Evolutionary conservation across 2,329 filamentous ascomycete species (phyloP), one percentile per base, ranked within the genome.

Genomic region (Helotiales sp.): DNA sequence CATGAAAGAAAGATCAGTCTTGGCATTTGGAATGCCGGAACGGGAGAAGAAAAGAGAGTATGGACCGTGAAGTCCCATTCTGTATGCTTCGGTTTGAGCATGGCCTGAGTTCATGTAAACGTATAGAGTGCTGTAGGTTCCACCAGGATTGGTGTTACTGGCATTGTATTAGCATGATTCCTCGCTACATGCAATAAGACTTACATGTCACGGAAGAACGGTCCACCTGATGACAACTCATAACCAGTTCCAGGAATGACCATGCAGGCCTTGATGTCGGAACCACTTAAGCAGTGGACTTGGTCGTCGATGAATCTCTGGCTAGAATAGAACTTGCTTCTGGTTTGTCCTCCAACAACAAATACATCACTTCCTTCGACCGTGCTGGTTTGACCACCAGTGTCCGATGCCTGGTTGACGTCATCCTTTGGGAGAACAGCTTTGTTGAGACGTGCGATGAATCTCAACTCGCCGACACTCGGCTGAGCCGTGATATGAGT

Each of bases 321-420:
- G 66, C 86, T 88, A 1, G 87, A 89, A 79, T 89, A 91, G 80
- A 91, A 91, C 77, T 91, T 91, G 78, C 85, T 88, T 45, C 89
- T 84, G 0, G 89, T 91, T 75, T 91, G 80, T 24, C 87, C 85
- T 69, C 81, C 78, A 52, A 91, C 86, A 8, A 87, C 67, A 73
- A 85, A 91, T 65, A 87, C 84, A 66, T 87, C 85, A 0, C 82
- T 84, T 49, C 83, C 88, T 75, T 91, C 89, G 61, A 91, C 80
- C 1, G 84, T 81, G 17, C 37, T 54, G 10, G 80, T 80, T 32
- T 82, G 82, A 30, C 82, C 83, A 1, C 78, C 79, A 0, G 86
- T 90, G 26, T 82, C 87, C 0, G 88, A 89, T 3, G 81, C 86
- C 3, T 78, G 78, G 30, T 84, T 86, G 32, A 85, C 84, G 65